Conservation (phyloP, 1,284 basidiomycete genomes). For the Sanghuangporus baumii region DNA sequence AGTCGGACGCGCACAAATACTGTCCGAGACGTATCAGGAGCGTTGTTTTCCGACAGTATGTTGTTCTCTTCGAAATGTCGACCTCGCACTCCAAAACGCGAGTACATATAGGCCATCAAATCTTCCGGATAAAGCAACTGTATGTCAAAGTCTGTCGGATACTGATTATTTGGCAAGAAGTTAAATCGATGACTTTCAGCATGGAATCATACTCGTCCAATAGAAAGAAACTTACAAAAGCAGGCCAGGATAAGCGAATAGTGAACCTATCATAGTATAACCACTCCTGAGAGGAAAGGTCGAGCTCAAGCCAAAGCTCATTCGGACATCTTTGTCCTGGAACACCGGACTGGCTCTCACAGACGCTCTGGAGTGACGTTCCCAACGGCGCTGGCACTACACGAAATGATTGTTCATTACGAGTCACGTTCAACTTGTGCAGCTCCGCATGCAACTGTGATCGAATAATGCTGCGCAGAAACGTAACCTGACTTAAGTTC, state of each 20-base stretch:
- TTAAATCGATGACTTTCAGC: not conserved
- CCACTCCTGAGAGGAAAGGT: not conserved
- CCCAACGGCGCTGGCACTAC: conserved; percentile 40
- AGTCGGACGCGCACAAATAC: conserved; percentile 52
- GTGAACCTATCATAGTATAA: conserved; percentile 42
- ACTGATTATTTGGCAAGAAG: conserved; percentile 20
- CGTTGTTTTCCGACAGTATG: not conserved
- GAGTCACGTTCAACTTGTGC: conserved; percentile 22
- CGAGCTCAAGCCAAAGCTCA: conserved; percentile 4
- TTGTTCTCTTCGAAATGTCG: conserved; percentile 19
- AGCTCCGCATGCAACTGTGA: not conserved
- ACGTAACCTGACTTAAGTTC: conserved; percentile 18
- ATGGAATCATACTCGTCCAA: not conserved
- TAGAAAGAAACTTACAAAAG: conserved; percentile 44
- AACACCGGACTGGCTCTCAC: conserved; percentile 20
- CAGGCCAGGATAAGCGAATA: conserved; percentile 59
- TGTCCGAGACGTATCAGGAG: conserved; percentile 29
- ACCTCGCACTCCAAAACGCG: not conserved
- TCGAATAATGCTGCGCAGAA: not conserved
- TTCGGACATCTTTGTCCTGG: not conserved
- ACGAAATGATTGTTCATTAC: conserved; percentile 30
- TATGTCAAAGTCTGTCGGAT: conserved; percentile 27
- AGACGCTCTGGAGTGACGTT: conserved; percentile 32
- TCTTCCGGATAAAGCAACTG: conserved; percentile 21
- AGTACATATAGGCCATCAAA: conserved; percentile 9